Percentiles rank a stretch among this genome's conserved stretches.
phyloP scores from a whole-genome alignment of 2,329 filamentous ascomycete genomes.

The Neofusicoccum laricinum region DNA sequence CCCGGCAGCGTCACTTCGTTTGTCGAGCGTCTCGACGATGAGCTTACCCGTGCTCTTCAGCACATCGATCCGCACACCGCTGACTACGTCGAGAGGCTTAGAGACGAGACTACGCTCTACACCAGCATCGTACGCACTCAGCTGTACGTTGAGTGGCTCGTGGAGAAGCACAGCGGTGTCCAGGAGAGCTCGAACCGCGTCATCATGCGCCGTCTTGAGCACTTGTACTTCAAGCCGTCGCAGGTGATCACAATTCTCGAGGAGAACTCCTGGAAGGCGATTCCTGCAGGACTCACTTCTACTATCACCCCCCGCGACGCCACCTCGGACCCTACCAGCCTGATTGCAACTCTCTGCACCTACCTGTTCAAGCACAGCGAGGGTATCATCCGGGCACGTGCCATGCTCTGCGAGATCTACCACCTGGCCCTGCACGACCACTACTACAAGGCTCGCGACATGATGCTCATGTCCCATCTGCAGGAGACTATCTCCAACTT shows the following conservation, averaged over 20 bases:
- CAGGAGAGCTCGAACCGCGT: constrained; percentile 91
- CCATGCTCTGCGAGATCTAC: constrained; percentile 98
- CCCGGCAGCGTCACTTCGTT: constrained; percentile 93
- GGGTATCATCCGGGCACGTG: constrained; percentile 90
- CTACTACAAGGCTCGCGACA: constrained; percentile 96
- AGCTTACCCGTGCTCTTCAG: constrained; percentile 94
- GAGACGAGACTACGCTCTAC: constrained; percentile 87
- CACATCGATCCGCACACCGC: constrained; percentile 97
- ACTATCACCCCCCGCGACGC: constrained; percentile 72
- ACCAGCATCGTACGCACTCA: constrained; percentile 85
- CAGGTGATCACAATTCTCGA: constrained; percentile 92
- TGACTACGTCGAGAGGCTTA: constrained; percentile 93
- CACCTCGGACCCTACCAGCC: constrained; percentile 65
- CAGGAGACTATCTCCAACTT: constrained; percentile 97
- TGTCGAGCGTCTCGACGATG: constrained; percentile 91
- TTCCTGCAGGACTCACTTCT: constrained; percentile 70
- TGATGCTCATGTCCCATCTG: constrained; percentile 99
- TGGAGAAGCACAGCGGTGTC: constrained; percentile 68
- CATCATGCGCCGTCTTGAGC: constrained; percentile 89
- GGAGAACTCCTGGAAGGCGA: constrained; percentile 85
- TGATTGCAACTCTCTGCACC: constrained; percentile 86
- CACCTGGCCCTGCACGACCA: constrained; percentile 96
- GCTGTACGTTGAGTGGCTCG: constrained; percentile 82
- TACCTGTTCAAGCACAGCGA: constrained; percentile 94
- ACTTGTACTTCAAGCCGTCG: constrained; percentile 98